phyloP scores from a whole-genome alignment of 805 yeast species.

The Nakazawaea laoshanensis region DNA sequence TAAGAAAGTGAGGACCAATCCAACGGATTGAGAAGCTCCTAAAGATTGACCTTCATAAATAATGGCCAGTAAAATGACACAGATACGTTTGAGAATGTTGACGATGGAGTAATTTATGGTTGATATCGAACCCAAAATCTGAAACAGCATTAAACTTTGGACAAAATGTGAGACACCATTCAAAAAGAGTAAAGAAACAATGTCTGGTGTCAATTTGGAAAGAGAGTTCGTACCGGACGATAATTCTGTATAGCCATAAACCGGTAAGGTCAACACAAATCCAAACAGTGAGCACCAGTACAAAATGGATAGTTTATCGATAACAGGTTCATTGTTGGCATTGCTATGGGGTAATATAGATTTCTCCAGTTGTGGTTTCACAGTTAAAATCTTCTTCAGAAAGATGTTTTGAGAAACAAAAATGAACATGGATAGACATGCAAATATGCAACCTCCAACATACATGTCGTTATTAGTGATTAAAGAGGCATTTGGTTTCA shows the following conservation, averaged over 20 bases:
- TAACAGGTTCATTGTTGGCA: constrained; percentile 24
- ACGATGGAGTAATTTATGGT: constrained; percentile 78
- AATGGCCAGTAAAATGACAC: constrained; percentile 59
- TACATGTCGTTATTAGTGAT: constrained; percentile 15
- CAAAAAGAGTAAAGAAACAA: constrained; percentile 31
- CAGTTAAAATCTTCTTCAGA: constrained; percentile 65
- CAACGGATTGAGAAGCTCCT: constrained; percentile 34
- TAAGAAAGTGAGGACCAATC: constrained; percentile 43
- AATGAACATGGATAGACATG: constrained; percentile 50
- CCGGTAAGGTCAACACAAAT: constrained; percentile 54
- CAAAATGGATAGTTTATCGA: constrained; percentile 65
- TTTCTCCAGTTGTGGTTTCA: constrained; percentile 19
- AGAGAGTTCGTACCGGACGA: constrained; percentile 22
- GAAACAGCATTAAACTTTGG: constrained; percentile 71
- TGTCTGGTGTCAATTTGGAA: constrained; percentile 6
- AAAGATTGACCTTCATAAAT: constrained; percentile 49
- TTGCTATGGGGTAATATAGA: constrained; percentile 9
- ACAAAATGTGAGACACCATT: constrained; percentile 66
- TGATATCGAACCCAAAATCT: constrained; percentile 60
- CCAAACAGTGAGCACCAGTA: constrained; percentile 69
- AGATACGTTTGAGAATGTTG: constrained; percentile 65
- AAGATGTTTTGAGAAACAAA: constrained; percentile 75
- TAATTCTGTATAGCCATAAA: constrained; percentile 52
- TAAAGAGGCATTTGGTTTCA: constrained; percentile 16
- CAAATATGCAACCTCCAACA: constrained; percentile 36